phyloP scores from a whole-genome alignment of 305 asterid genomes.

The Solanum chacoense region DNA sequence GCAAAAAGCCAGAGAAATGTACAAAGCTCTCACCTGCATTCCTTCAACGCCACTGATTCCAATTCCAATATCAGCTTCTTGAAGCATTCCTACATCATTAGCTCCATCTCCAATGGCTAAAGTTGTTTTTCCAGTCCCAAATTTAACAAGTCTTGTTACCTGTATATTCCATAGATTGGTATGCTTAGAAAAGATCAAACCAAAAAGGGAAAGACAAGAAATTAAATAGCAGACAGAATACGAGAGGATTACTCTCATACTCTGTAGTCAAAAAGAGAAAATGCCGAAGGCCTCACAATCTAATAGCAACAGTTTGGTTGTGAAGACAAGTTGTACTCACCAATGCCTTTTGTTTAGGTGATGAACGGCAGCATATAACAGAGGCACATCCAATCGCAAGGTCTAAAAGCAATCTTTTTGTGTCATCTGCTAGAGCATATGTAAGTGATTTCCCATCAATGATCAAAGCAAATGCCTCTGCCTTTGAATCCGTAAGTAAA shows the following conservation, averaged over 20 bases:
- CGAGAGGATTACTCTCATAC: background rate
- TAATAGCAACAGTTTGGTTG: background rate
- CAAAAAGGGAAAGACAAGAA: background rate
- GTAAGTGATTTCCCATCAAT: slow-evolving; percentile 91
- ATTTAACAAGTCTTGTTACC: slow-evolving; percentile 94
- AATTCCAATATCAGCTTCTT: slow-evolving; percentile 97
- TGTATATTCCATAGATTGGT: slow-evolving; percentile 8
- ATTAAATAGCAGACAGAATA: background rate
- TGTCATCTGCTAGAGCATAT: slow-evolving; percentile 68
- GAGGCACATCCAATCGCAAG: slow-evolving; percentile 86
- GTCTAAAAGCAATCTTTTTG: slow-evolving; percentile 56
- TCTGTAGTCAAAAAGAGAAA: background rate
- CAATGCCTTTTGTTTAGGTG: slow-evolving; percentile 95
- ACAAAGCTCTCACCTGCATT: slow-evolving; percentile 62
- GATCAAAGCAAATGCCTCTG: slow-evolving; percentile 79
- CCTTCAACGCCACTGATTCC: slow-evolving; percentile 99
- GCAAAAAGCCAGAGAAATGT: background rate
- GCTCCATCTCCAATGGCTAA: slow-evolving; percentile 98
- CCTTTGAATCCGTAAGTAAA: slow-evolving; percentile 27
- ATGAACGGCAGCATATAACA: slow-evolving; percentile 94
- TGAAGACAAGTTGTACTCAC: slow-evolving; percentile 33
- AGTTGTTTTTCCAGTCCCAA: slow-evolving; percentile 70
- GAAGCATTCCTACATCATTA: slow-evolving; percentile 99
- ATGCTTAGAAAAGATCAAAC: background rate
- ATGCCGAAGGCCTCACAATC: background rate